These are phyloP conservation scores for Naegleria lovaniensis DNA, from an alignment of 208 protist species.

Conservation along the genomic window DNA sequence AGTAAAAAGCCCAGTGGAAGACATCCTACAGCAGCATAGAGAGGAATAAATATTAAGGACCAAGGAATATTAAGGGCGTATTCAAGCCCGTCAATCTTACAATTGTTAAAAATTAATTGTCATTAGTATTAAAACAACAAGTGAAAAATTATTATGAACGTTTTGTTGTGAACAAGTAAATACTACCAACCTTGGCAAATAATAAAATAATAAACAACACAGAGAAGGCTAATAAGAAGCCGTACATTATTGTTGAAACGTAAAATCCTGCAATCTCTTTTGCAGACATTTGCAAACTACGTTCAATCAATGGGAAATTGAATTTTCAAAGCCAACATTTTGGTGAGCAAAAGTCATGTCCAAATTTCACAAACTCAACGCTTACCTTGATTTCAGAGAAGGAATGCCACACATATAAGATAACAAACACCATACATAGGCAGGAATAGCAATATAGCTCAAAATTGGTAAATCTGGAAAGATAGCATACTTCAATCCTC, in stretches of 20 bases:
- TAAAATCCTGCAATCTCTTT: background rate
- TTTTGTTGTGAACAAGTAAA: too few relatives aligned
- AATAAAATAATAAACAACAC: background rate
- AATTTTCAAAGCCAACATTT: background rate
- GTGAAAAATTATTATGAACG: too few relatives aligned
- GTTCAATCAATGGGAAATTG: background rate
- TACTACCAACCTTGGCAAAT: background rate
- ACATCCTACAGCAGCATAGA: background rate
- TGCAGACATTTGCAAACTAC: background rate
- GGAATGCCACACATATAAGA: background rate
- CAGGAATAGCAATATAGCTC: background rate
- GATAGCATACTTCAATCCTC: background rate
- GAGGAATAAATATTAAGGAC: background rate
- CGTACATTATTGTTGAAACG: background rate
- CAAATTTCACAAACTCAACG: too few relatives aligned
- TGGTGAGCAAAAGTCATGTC: too few relatives aligned
- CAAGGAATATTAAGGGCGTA: background rate
- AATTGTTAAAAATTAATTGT: too few relatives aligned
- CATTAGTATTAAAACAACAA: too few relatives aligned
- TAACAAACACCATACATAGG: background rate
- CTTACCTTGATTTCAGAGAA: background rate
- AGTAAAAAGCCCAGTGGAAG: background rate
- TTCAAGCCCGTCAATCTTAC: background rate
- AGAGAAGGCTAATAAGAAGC: background rate
- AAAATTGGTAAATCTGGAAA: background rate